Evolutionary conservation across 176 grass and related monocot genomes (phyloP).

Genomic region (Musa itinerans): DNA sequence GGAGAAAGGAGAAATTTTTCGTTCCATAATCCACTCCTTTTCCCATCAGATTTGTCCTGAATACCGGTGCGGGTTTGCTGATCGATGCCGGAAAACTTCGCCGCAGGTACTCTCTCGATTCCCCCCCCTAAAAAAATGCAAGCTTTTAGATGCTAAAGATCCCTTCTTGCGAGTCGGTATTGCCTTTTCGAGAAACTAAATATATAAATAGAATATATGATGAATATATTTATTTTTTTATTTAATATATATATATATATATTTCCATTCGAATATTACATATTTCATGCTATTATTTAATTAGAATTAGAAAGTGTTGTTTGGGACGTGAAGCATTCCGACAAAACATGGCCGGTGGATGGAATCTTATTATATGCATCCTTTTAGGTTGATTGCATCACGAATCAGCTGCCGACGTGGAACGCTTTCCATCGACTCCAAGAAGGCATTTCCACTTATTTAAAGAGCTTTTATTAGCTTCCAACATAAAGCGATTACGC

Average conservation of each 20-base stretch:
- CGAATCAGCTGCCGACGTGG: not conserved
- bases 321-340: not conserved
- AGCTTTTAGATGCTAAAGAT: not conserved
- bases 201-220: no score
- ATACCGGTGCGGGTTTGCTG: not conserved
- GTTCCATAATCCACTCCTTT: not conserved
- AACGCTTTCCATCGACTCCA: no score
- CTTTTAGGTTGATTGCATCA: no score
- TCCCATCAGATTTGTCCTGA: not conserved
- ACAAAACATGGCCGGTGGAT: not conserved
- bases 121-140: not conserved
- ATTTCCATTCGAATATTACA: no score
- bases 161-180: not conserved
- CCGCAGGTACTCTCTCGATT: no score
- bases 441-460: not conserved
- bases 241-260: no score
- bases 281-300: no score
- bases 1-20: not conserved
- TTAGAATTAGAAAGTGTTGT: not conserved
- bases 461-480: not conserved
- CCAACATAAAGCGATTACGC: not conserved
- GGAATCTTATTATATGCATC: not conserved
- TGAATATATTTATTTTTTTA: no score
- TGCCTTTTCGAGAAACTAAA: not conserved
- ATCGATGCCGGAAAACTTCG: not conserved